Base-by-base conservation (phyloP, 352 stramenopile genomes). In the Elongisporangium prolatum region DNA sequence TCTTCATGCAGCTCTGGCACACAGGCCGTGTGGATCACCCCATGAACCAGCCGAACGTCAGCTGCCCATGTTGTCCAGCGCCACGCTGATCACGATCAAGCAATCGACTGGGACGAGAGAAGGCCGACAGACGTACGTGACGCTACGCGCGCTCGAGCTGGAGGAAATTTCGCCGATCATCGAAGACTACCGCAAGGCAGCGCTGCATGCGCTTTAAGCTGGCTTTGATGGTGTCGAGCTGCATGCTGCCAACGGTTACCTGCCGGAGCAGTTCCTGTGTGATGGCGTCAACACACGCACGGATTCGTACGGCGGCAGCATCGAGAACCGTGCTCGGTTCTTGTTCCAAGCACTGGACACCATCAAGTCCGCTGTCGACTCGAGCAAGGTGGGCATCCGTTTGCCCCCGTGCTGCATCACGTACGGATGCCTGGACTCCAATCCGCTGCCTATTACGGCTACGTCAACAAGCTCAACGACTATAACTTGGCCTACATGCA, bases 1-100 rank as follows among this genome's bases (percentile, higher is more conserved):
- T 96, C 49, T 91, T 84, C 55, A 52, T 80, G 51, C 88, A 97
- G 73, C 70, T 97, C 20, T 96, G 86, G 86, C 88, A 97, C 61
- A 80, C 77, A 13, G 89, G 86, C 14, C 75, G 86, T 8, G 65
- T 77, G 48, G 56, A 71, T 9, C 86, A 97, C 56, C 68, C 74
- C 13, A 63, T 69, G n/a, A 80, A 77, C 55, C 81, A 91, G 52
- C 66, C 70, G 22, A 68, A 69, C 38, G 71, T 18, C 63, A 73
- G 21, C 34, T 76, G 7, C 73, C 71, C 52, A 68, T 91, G 17
- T 84, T 67, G 2, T 68, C 82, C 11, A 81, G 66, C 9, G 67
- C 62, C 24, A 63, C 71, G 13, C 58, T 55, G 11, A 57, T 74
- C 28, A 59, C 50, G 28, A 52, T 79, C 24, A 71, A 68, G 4